Evolutionary conservation across 345 rosid genomes (phyloP), one percentile per base, ranked within the genome.

Genomic region (Populus simonii): DNA sequence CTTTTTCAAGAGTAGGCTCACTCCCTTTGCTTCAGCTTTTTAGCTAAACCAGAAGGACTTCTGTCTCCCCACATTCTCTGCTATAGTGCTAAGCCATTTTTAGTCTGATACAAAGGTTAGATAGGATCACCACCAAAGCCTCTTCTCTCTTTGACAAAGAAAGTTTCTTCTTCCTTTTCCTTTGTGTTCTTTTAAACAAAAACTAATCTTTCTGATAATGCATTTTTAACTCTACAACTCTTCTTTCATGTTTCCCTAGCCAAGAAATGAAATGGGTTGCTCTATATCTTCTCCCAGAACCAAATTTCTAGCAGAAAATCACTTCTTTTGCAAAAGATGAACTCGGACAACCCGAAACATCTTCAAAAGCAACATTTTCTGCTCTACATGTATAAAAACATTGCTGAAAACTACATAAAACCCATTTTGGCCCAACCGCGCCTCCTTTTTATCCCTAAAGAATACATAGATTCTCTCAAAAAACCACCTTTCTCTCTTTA

Each of bases 401-500:
- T 66, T 63, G 27, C 71, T 39, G 55, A 73, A 78, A 68, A 49
- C 47, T 61, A 27, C 71, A 66, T 72, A 71, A 71, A 71, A 23
- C 53, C 66, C 77, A 55, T 75, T 83, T 73, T 75, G 78, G 51
- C 71, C 33, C 76, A 78, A 61, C 77, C 80, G 81, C 87, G 69
- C 79, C 43, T 63, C 38, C 55, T 79, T 84, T 79, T 80, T 80
- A 43, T 70, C 74, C 71, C 71, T 29, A 84, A 80, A 83, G 79
- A 82, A 72, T 49, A 78, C 83, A 10, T 22, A 41, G 80, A 75
- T 80, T 85, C 80, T 70, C 65, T 66, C 57, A 69, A 84, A 79
- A 82, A 59, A 59, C 76, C 76, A 71, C 68, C 78, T 86, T 87
- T 84, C 79, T 75, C 69, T 49, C 86, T 71, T 75, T 63, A 76